phyloP scores from a whole-genome alignment of 495 filamentous ascomycete genomes.

The Margaritispora aquatica region DNA sequence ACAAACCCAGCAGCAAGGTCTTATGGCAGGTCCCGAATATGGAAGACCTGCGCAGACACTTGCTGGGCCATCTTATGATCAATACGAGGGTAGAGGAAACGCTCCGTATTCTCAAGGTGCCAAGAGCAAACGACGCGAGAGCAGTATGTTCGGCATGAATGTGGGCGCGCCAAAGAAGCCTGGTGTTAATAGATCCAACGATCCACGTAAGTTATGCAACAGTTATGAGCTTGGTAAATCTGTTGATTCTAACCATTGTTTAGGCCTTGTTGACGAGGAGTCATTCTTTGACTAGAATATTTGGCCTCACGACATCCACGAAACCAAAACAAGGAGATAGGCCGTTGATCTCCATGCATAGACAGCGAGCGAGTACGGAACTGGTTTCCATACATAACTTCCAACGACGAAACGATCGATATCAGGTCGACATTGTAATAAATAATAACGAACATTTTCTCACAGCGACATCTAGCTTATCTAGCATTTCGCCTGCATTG shows the following conservation, averaged over 20 bases:
- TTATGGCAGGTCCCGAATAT: constrained; percentile 31
- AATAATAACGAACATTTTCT: constrained; percentile 12
- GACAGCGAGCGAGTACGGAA: constrained; percentile 15
- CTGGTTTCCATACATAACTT: constrained; percentile 12
- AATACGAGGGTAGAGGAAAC: constrained; percentile 14
- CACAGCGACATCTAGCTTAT: not conserved
- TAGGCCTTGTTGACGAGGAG: constrained; percentile 24
- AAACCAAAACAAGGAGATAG: not conserved
- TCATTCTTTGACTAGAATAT: constrained; percentile 24
- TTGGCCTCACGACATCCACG: not conserved
- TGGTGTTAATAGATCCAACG: constrained; percentile 15
- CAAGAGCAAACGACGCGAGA: constrained; percentile 52
- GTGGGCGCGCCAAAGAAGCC: constrained; percentile 15
- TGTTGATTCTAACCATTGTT: not conserved
- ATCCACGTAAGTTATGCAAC: constrained; percentile 17
- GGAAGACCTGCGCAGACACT: constrained; percentile 29
- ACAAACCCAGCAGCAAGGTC: not conserved
- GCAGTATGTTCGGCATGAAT: constrained; percentile 50
- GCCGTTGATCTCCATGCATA: not conserved
- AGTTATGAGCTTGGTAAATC: not conserved
- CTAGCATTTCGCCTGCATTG: not conserved
- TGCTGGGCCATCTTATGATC: constrained; percentile 31
- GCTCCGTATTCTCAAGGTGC: constrained; percentile 25
- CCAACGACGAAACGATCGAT: constrained; percentile 7
- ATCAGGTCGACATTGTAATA: constrained; percentile 11